Evolutionary conservation across 2,329 filamentous ascomycete species (phyloP), one percentile per base, ranked within the genome.

Genomic region (Keithomyces neogunnii): DNA sequence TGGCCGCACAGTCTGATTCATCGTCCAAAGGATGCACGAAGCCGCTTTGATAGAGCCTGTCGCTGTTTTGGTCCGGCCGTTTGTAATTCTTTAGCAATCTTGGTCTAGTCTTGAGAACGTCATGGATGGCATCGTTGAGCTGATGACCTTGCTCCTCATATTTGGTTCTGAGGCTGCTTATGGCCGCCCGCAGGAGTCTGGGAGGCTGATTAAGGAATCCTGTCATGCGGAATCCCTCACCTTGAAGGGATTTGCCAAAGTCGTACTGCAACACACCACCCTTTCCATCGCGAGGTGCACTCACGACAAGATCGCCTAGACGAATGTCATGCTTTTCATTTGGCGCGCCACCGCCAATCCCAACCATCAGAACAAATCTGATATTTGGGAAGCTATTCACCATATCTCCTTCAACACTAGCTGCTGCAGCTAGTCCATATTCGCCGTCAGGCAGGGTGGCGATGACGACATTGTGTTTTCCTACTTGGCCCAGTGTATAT

Each of bases 401-500:
- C 48, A 53, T 47, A 8, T 50, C 51, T 13, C 26, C 33, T 11
- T 43, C 44, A 7, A 45, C 48, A 5, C 7, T 32, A 6, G 51
- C 38, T 11, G 51, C 51, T 8, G 51, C 38, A 5, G 2, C 38
- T 11, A 13, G 10, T 11, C 10, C 13, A 40, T 11, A 3, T 40
- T 40, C 38, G 9, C 38, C 38, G 38, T n/a, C 9, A 26, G 38
- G 38, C 38, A 48, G 30, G 9, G 9, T 9, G 8, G 57, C 55
- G 28, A 59, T 57, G 13, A 58, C 56, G 28, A 57, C 30, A 11
- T 59, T 57, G 10, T 60, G 55, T 3, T 31, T 11, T 8, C 49
- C 51, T 6, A 59, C 50, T 2, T 10, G 42, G 5, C 57, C 59
- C 3, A 58, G 51, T 0, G 44, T 49, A 31, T 60, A 59, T 8